phyloP scores from a whole-genome alignment of 2,329 filamentous ascomycete genomes.

The Hysterium pulicare region DNA sequence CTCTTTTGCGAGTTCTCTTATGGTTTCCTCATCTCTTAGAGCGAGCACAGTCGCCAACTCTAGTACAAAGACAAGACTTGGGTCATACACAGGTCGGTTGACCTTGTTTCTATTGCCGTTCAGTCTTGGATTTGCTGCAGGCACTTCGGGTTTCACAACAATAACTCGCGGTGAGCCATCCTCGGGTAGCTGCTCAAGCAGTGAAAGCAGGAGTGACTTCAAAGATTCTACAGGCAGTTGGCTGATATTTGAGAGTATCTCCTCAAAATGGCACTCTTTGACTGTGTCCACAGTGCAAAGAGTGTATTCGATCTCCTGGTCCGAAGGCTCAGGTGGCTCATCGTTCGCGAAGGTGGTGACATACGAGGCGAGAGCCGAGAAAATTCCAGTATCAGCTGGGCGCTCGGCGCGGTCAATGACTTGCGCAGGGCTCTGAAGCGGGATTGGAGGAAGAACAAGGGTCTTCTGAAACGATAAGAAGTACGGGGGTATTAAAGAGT shows the following conservation, averaged over 20 bases:
- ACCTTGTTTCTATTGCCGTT: conserved; percentile 57
- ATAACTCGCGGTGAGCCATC: conserved; percentile 78
- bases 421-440: conserved; percentile 85
- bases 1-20: conserved; percentile 70
- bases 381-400: conserved; percentile 75
- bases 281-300: conserved; percentile 92
- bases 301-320: conserved; percentile 95
- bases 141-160: conserved; percentile 81
- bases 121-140: conserved; percentile 57
- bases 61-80: conserved; percentile 82
- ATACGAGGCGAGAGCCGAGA: conserved; percentile 93
- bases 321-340: conserved; percentile 93
- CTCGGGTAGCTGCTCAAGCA: conserved; percentile 84
- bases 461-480: conserved; percentile 63
- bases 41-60: conserved; percentile 84
- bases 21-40: conserved; percentile 69
- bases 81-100: conserved; percentile 70
- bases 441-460: conserved; percentile 74
- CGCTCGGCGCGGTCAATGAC: conserved; percentile 85
- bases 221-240: conserved; percentile 60
- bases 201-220: conserved; percentile 63
- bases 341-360: conserved; percentile 98
- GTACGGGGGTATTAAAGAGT: conserved; percentile 84
- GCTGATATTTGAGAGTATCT: conserved; percentile 79
- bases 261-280: conserved; percentile 79